A percentile compares a stretch with the other conserved stretches of the same genome.
Conservation (phyloP, 2,329 filamentous ascomycete species). For the Clarireedia paspali region DNA sequence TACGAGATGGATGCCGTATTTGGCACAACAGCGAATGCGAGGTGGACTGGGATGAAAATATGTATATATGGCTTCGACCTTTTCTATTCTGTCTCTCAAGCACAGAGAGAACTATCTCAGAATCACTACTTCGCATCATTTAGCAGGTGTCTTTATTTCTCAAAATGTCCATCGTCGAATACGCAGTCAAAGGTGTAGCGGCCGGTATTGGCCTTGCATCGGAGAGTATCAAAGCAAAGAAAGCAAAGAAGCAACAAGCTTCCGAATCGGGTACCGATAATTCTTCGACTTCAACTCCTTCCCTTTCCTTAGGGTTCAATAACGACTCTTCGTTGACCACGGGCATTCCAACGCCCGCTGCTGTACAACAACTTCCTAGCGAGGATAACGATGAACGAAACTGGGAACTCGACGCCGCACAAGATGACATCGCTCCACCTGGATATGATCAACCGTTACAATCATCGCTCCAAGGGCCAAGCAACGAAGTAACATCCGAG, state of each 20-base stretch:
- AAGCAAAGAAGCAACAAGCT: background rate
- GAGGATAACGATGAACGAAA: slow-evolving; percentile 20
- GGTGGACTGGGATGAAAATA: no score
- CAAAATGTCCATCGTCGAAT: background rate
- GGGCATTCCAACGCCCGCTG: background rate
- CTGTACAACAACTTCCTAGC: no score
- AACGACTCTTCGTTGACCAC: background rate
- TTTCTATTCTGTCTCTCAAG: background rate
- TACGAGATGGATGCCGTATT: no score
- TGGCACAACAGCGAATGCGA: no score
- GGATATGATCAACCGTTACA: background rate
- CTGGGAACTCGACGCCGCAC: slow-evolving; percentile 23
- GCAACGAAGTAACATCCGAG: background rate
- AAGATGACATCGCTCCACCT: background rate
- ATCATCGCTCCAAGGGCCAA: background rate
- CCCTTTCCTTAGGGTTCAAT: background rate
- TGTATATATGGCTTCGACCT: background rate
- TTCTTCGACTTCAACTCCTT: background rate
- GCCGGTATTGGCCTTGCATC: slow-evolving; percentile 23
- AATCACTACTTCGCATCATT: no score
- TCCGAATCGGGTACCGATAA: background rate
- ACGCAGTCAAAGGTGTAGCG: slow-evolving; percentile 14
- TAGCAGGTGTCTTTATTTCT: no score
- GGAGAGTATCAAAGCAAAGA: slow-evolving; percentile 13
- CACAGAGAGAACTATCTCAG: no score